Percentiles rank a stretch among this genome's conserved stretches.
phyloP scores from a whole-genome alignment of 495 filamentous ascomycete genomes.

The Xylaria flabelliformis region DNA sequence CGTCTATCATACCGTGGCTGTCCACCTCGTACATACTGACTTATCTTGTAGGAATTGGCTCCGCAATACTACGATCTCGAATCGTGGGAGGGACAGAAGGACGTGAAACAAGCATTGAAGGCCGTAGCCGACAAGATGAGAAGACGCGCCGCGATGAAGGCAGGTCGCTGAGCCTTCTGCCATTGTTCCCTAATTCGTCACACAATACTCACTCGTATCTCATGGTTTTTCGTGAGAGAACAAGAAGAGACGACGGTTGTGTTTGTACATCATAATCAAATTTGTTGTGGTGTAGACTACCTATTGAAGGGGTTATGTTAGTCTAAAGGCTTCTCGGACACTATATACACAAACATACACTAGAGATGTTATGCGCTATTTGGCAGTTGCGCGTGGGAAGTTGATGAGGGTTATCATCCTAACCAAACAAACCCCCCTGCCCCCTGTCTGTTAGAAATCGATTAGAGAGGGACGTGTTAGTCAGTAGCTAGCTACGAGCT shows the following conservation, averaged over 20 bases:
- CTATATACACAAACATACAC: background rate
- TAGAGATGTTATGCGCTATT: background rate
- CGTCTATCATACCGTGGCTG: background rate
- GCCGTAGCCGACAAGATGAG: conserved; percentile 75
- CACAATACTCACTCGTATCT: background rate
- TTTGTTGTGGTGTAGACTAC: background rate
- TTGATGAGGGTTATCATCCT: background rate
- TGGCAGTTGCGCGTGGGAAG: background rate
- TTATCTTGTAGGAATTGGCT: conserved; percentile 72
- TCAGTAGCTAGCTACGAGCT: background rate
- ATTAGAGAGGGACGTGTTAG: background rate
- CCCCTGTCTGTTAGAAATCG: background rate
- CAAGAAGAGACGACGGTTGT: background rate
- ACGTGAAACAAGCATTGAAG: conserved; percentile 78
- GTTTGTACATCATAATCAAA: background rate
- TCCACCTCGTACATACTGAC: conserved; percentile 22
- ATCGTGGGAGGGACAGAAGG: conserved; percentile 77
- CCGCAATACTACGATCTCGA: conserved; percentile 90
- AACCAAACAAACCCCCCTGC: no score
- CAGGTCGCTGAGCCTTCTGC: conserved; percentile 28
- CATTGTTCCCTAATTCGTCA: background rate
- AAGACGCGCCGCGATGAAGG: conserved; percentile 73
- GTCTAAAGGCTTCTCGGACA: background rate
- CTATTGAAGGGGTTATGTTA: background rate
- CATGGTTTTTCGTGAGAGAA: background rate